Percentiles rank a stretch among this genome's conserved stretches.
These are phyloP conservation scores for Leucosporidium creatinivorum DNA, from an alignment of 768 basidiomycete genomes.

Conservation along the genomic window DNA sequence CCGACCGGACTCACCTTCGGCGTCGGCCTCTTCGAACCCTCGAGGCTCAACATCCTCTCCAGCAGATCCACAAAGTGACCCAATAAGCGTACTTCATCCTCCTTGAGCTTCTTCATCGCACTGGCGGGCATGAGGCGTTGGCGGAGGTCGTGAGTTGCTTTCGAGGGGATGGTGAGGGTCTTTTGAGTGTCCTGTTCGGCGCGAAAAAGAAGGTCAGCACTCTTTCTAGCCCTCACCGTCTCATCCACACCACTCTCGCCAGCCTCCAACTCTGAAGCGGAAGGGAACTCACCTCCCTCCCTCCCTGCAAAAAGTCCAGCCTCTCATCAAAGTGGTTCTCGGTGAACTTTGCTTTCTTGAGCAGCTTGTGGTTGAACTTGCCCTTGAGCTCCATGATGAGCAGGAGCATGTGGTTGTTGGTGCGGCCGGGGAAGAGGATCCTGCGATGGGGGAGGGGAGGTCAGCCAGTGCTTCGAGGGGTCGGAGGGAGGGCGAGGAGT, in stretches of 20 bases:
- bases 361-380: constrained; percentile 82
- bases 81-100: constrained; percentile 77
- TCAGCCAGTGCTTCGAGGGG: not conserved
- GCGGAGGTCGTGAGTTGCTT: constrained; percentile 71
- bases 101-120: constrained; percentile 63
- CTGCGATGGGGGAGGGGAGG: constrained; percentile 69
- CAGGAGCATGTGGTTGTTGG: constrained; percentile 95
- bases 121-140: constrained; percentile 73
- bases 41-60: constrained; percentile 81
- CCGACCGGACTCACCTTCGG: constrained; percentile 53
- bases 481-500: constrained; percentile 27
- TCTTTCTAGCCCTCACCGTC: too few relatives aligned
- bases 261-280: too few relatives aligned
- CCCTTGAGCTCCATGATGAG: constrained; percentile 98
- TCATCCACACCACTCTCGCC: too few relatives aligned
- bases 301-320: constrained; percentile 70
- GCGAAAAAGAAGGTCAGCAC: too few relatives aligned
- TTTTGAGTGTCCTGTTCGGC: constrained; percentile 65
- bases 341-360: constrained; percentile 89
- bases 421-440: constrained; percentile 91
- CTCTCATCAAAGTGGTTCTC: constrained; percentile 89
- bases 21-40: constrained; percentile 75
- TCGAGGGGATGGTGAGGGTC: constrained; percentile 67
- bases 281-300: constrained; percentile 81
- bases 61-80: constrained; percentile 77